Conservation (phyloP, 169 alveolate genomes). For the Plasmodium adleri region DNA sequence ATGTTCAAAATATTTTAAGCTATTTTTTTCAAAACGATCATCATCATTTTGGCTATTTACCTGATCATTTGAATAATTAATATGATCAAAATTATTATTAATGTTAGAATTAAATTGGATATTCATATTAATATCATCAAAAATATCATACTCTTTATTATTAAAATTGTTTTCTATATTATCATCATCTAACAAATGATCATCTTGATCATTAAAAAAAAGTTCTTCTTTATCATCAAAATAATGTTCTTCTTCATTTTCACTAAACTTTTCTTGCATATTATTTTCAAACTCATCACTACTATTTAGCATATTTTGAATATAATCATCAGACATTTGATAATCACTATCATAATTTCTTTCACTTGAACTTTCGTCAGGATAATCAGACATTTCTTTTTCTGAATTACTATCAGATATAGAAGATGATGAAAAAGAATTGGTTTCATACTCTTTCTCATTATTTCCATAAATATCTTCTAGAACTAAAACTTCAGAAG, state of each 20-base stretch:
- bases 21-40: not conserved
- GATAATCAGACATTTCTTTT: slow-evolving; percentile 76
- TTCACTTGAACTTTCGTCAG: slow-evolving; percentile 56
- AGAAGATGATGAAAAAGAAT: slow-evolving; percentile 46
- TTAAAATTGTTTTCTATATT: slow-evolving; percentile 1
- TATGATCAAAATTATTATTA: not conserved
- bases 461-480: slow-evolving; percentile 63
- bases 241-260: not conserved
- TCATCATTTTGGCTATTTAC: not conserved
- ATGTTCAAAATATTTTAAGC: not conserved
- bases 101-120: not conserved
- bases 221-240: not conserved
- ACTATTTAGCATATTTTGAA: too few relatives aligned
- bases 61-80: not conserved
- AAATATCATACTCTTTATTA: not conserved
- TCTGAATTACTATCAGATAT: slow-evolving; percentile 33
- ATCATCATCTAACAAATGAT: slow-evolving; percentile 8
- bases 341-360: not conserved
- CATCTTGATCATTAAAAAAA: slow-evolving; percentile 2
- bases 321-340: too few relatives aligned
- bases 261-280: not conserved
- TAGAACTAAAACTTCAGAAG: slow-evolving; percentile 52
- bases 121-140: not conserved
- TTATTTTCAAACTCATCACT: not conserved
- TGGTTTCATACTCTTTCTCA: slow-evolving; percentile 42